These are phyloP conservation scores for Hypoxylon fragiforme DNA, from an alignment of 495 filamentous ascomycete species.

Conservation along the genomic window DNA sequence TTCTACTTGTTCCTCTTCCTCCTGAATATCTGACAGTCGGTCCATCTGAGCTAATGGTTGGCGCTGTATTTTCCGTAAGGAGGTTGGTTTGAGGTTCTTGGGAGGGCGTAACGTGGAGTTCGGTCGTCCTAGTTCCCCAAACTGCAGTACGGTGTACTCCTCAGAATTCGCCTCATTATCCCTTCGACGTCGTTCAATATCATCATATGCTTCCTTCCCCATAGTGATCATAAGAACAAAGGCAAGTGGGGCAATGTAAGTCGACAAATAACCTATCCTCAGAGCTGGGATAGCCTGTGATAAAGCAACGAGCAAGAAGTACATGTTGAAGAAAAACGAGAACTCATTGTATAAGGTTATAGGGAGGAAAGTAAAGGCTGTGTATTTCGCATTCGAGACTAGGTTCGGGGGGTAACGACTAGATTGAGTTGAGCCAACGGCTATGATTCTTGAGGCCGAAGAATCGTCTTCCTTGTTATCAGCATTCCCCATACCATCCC, in stretches of 20 bases:
- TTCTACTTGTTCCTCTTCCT: slow-evolving; percentile 57
- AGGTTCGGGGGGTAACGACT: slow-evolving; percentile 77
- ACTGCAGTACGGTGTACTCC: slow-evolving; percentile 76
- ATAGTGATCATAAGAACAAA: slow-evolving; percentile 91
- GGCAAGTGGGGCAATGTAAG: slow-evolving; percentile 88
- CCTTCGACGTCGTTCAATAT: slow-evolving; percentile 79
- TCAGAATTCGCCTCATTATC: slow-evolving; percentile 96
- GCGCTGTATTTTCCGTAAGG: slow-evolving; percentile 40
- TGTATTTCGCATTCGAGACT: slow-evolving; percentile 97
- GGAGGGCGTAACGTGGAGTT: slow-evolving; percentile 32
- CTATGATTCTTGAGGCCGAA: slow-evolving; percentile 54
- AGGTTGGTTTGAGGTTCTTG: slow-evolving; percentile 43
- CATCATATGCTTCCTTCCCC: slow-evolving; percentile 94
- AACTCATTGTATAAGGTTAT: slow-evolving; percentile 97
- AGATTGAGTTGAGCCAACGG: slow-evolving; percentile 53
- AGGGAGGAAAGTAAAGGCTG: slow-evolving; percentile 91
- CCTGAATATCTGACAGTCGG: slow-evolving; percentile 55
- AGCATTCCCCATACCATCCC: slow-evolving; percentile 40
- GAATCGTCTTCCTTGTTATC: slow-evolving; percentile 57
- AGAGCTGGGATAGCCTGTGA: slow-evolving; percentile 89
- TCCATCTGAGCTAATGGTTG: slow-evolving; percentile 34
- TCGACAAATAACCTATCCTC: slow-evolving; percentile 90
- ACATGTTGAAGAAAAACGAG: slow-evolving; percentile 99
- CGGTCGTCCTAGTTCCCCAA: slow-evolving; percentile 53
- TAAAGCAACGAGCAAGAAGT: slow-evolving; percentile 92